Conservation (phyloP, 208 protist species). For the Crithidia bombi region DNA sequence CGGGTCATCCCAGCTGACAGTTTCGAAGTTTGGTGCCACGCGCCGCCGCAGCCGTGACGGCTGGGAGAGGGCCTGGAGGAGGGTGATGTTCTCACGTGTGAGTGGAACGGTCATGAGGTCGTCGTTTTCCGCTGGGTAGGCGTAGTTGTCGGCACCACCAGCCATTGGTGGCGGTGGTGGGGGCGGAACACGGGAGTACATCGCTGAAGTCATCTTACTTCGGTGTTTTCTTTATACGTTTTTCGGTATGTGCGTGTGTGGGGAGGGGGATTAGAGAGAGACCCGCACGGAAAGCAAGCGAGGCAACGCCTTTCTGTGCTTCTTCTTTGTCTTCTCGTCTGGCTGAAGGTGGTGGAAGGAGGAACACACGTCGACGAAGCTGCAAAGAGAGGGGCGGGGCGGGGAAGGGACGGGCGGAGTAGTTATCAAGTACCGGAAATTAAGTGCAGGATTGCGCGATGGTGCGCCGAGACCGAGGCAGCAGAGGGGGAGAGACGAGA, state of each 20-base stretch:
- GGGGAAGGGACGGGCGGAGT: too few species aligned
- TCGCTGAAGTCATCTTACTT: slow-evolving; percentile 4
- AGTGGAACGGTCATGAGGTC: slow-evolving; percentile 6
- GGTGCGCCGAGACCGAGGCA: too few species aligned
- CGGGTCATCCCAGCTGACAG: slow-evolving; percentile 20
- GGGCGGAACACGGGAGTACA: slow-evolving; percentile 8
- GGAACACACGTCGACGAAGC: too few species aligned
- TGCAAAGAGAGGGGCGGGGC: too few species aligned
- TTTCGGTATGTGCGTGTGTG: not conserved
- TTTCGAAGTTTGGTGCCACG: slow-evolving; percentile 24
- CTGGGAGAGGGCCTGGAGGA: slow-evolving; percentile 26
- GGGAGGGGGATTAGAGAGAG: not conserved
- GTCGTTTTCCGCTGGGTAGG: not conserved
- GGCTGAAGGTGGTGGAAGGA: too few species aligned
- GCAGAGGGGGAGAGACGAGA: not conserved
- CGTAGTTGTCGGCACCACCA: not conserved
- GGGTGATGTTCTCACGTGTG: slow-evolving; percentile 7
- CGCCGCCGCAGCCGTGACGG: slow-evolving; percentile 26
- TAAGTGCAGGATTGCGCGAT: too few species aligned
- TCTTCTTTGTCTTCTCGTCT: too few species aligned
- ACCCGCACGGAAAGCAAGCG: too few species aligned
- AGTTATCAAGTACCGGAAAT: too few species aligned
- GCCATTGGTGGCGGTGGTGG: slow-evolving; percentile 2
- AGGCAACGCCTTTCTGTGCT: too few species aligned
- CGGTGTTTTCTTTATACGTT: not conserved